A percentile compares a stretch with the other conserved stretches of the same genome.
Evolutionary conservation across 148 eudicot species (phyloP).

Genomic region (Linanthus parryae): DNA sequence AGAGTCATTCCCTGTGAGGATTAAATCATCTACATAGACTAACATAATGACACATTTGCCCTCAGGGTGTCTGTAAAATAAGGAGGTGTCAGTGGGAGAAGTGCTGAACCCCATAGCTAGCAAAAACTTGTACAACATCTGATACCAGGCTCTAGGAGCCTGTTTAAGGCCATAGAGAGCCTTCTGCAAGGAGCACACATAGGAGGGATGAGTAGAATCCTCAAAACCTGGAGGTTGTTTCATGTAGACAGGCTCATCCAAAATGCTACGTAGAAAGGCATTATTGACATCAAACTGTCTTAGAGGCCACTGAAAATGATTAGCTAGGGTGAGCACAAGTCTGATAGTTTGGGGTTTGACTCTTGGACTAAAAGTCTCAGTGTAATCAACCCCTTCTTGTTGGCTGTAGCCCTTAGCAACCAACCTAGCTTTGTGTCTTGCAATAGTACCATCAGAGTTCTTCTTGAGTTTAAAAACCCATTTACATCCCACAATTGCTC

Average conservation of each 20-base stretch:
- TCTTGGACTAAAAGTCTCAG: not conserved
- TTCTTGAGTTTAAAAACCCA: not conserved
- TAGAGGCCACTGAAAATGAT: not conserved
- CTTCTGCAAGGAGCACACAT: no score
- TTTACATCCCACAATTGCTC: not conserved
- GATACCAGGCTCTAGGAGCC: no score
- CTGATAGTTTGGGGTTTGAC: not conserved
- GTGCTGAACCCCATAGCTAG: no score
- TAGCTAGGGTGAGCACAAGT: not conserved
- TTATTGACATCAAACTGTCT: not conserved
- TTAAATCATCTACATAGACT: no score
- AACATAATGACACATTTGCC: no score
- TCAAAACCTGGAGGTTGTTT: no score
- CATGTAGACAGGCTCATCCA: not conserved
- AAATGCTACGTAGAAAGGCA: not conserved
- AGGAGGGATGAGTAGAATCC: no score
- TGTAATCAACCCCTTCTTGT: not conserved
- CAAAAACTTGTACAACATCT: no score
- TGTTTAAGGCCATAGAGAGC: no score
- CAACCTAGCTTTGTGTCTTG: not conserved
- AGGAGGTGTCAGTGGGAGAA: no score
- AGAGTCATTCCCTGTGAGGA: no score
- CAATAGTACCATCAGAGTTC: not conserved
- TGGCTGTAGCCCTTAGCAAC: not conserved
- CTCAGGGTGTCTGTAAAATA: no score